These are phyloP conservation scores for Entomortierella lignicola DNA, from an alignment of 192 early-diverging fungal species.

Conservation along the genomic window DNA sequence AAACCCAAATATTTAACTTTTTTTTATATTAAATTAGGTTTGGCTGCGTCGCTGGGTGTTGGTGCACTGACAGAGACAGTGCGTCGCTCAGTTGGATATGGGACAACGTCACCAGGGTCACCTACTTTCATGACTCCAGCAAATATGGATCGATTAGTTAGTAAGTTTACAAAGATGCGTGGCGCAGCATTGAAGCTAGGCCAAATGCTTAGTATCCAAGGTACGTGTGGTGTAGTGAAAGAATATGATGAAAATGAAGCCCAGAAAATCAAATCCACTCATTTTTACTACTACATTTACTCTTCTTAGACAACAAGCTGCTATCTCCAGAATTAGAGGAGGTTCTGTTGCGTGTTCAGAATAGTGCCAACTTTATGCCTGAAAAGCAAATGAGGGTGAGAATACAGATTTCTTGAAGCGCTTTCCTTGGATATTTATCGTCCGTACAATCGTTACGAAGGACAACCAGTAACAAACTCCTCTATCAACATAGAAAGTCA, in stretches of 20 bases:
- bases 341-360: slow-evolving; percentile 90
- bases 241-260: not conserved
- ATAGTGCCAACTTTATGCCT: slow-evolving; percentile 97
- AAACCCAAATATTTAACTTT: not conserved
- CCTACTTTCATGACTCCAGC: slow-evolving; percentile 74
- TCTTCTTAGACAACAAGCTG: slow-evolving; percentile 68
- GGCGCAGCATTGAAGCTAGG: slow-evolving; percentile 97
- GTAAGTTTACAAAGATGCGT: slow-evolving; percentile 89
- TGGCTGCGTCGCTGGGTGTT: slow-evolving; percentile 26
- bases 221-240: slow-evolving; percentile 46
- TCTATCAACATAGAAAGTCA: slow-evolving; percentile 59
- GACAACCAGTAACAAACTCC: no score
- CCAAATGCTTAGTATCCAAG: slow-evolving; percentile 98
- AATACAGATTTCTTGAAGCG: not conserved
- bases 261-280: not conserved
- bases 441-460: no score
- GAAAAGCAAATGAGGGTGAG: slow-evolving; percentile 82
- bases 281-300: slow-evolving; percentile 6
- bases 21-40: slow-evolving; percentile 9
- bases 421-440: not conserved
- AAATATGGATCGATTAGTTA: slow-evolving; percentile 90
- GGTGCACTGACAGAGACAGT: slow-evolving; percentile 45
- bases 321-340: slow-evolving; percentile 84
- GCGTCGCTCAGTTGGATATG: slow-evolving; percentile 30
- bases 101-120: slow-evolving; percentile 31